Base-by-base conservation (phyloP, 768 basidiomycete genomes). In the Russula sp. region DNA sequence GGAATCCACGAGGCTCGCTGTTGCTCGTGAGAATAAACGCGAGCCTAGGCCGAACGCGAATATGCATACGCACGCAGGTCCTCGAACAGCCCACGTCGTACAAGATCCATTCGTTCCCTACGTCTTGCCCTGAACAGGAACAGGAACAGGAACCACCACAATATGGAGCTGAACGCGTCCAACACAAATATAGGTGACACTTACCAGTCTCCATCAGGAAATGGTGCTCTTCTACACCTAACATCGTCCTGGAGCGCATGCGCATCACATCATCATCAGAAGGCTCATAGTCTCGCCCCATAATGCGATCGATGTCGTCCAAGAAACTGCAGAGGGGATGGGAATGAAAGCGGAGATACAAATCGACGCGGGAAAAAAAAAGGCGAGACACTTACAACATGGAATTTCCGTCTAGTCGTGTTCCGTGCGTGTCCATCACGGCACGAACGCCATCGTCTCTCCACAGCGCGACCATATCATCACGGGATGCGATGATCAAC, bases 41-140 rank as follows among this genome's bases (percentile, higher is more conserved):
- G 3, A 29, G 25, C 25, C 25, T 3, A 14, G 34, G 25, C 14
- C 50, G 14, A 5, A 51, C 7, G 22, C 18, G 6, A 47, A 47
- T 20, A 16, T 29, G 59, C 10, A 34, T 34, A 56, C 54, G 7
- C 25, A 57, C 55, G 25, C 20, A 34, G 8, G 34, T 39, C 84
- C 84, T n/a, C 43, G 60, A 49, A n/a, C 87, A 88, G 41, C 88
- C 87, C 35, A 92, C 86, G 70, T 93, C 89, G 70, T 88, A 93
- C 65, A 93, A 76, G 51, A 84, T 73, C 88, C 88, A 91, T 69
- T 90, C 87, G 61, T 77, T 82, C 4, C 83, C 47, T 18, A 41
- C 25, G 4, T 49, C 39, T 14, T 4, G 45, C 54, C 42, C 56
- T 48, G 48, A 0, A 43, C 16, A 46, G 42, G 18, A 35, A 45